These are phyloP conservation scores for Plectranthus barbatus DNA, from an alignment of 257 asterid species.

Conservation along the genomic window DNA sequence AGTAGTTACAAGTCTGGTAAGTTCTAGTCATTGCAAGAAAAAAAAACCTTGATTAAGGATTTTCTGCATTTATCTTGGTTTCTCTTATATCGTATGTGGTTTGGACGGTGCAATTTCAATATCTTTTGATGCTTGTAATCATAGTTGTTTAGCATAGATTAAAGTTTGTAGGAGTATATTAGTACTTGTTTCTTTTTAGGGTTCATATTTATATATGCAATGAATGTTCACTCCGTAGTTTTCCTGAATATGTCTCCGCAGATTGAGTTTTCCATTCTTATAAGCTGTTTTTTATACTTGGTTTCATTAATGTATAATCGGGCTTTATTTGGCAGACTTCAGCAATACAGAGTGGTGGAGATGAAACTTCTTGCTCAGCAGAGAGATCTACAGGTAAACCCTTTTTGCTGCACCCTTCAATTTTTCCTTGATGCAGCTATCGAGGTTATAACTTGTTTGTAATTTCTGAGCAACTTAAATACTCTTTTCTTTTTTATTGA, in stretches of 20 bases:
- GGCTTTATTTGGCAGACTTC: slow-evolving; percentile 36
- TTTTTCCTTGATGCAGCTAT: neutral
- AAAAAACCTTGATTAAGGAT: neutral
- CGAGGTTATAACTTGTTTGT: neutral
- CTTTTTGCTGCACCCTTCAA: neutral
- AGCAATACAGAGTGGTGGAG: slow-evolving; percentile 56
- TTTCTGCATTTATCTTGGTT: neutral
- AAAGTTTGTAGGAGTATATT: neutral
- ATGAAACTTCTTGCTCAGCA: slow-evolving; percentile 64
- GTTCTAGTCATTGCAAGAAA: too few species aligned
- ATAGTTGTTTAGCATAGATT: neutral
- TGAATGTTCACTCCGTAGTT: neutral
- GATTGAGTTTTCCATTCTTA: neutral
- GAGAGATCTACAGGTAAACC: slow-evolving; percentile 64
- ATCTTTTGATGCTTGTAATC: neutral
- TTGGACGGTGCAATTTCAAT: neutral
- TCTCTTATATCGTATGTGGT: neutral
- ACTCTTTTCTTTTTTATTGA: neutral
- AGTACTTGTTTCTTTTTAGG: neutral
- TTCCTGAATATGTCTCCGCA: too few species aligned
- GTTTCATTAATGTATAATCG: neutral
- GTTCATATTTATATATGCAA: neutral
- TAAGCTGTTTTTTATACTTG: neutral
- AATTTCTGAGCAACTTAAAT: neutral
- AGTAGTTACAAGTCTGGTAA: neutral